Conservation (phyloP, 768 basidiomycete genomes). For the Russula ochroleuca region DNA sequence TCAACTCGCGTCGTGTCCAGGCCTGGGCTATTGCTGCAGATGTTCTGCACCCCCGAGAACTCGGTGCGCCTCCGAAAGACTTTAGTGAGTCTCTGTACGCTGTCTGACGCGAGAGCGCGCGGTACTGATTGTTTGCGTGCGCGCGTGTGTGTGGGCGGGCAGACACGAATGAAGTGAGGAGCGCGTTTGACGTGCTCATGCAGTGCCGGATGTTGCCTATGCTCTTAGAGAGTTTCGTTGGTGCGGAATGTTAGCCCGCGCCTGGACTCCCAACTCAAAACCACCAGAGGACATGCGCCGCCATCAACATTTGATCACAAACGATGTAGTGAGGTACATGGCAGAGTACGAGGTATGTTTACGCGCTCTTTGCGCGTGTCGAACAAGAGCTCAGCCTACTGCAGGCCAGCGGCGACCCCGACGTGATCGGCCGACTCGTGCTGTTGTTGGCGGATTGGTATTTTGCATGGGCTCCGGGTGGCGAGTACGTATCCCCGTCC, state of each 20-base stretch:
- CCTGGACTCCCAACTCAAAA: background rate
- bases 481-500: conserved; percentile 46
- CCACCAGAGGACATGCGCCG: conserved; percentile 57
- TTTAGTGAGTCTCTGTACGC: conserved; percentile 30
- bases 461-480: conserved; percentile 63
- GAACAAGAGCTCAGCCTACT: background rate
- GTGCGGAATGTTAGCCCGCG: conserved; percentile 34
- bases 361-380: background rate
- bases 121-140: no score
- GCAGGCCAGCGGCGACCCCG: conserved; percentile 46
- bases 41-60: conserved; percentile 52
- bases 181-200: conserved; percentile 56
- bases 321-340: conserved; percentile 59
- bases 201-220: conserved; percentile 56
- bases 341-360: conserved; percentile 53
- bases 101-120: background rate
- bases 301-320: conserved; percentile 52
- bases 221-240: conserved; percentile 67
- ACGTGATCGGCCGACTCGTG: conserved; percentile 51
- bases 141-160: no score
- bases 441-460: conserved; percentile 67
- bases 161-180: conserved; percentile 49
- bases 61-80: conserved; percentile 37
- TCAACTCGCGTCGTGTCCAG: conserved; percentile 27
- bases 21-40: conserved; percentile 54